Conservation (phyloP, 257 asterid species). For the Przewalskia tangutica region DNA sequence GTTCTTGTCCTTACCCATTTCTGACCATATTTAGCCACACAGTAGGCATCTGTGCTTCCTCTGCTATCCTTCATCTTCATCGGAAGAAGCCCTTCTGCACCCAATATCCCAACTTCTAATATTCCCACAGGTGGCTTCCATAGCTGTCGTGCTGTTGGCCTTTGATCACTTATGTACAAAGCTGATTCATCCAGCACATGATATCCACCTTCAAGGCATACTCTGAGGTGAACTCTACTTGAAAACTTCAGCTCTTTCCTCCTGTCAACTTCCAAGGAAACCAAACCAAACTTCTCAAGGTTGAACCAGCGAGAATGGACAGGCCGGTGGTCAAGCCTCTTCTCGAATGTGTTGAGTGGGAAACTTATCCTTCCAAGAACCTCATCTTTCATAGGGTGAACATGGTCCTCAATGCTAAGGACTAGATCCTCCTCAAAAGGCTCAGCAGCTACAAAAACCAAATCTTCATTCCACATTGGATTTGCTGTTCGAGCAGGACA, state of each 20-base stretch:
- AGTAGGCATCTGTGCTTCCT: constrained; percentile 67
- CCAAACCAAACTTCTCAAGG: constrained; percentile 46
- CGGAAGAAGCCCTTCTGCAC: constrained; percentile 62
- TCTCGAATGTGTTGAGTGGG: constrained; percentile 41
- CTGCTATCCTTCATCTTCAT: constrained; percentile 69
- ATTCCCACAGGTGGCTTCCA: constrained; percentile 74
- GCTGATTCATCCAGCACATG: constrained; percentile 72
- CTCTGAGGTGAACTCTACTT: constrained; percentile 53
- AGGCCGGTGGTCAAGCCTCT: constrained; percentile 69
- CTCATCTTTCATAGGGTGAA: constrained; percentile 50
- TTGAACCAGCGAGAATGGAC: constrained; percentile 67
- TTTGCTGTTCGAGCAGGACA: constrained; percentile 42
- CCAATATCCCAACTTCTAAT: constrained; percentile 57
- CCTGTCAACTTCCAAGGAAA: constrained; percentile 34
- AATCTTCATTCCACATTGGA: constrained; percentile 71
- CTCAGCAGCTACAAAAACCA: constrained; percentile 61
- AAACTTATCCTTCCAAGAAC: constrained; percentile 42
- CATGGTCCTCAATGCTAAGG: constrained; percentile 49
- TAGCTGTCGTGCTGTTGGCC: constrained; percentile 71
- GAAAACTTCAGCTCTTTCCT: constrained; percentile 50
- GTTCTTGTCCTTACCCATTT: constrained; percentile 77
- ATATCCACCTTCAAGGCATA: constrained; percentile 81
- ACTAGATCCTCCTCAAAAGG: constrained; percentile 74
- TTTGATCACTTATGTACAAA: constrained; percentile 55
- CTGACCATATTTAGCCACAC: constrained; percentile 72